Evolutionary conservation across 2,329 filamentous ascomycete genomes (phyloP), one percentile per base, ranked within the genome.

Genomic region (Hypoxylon sp.): DNA sequence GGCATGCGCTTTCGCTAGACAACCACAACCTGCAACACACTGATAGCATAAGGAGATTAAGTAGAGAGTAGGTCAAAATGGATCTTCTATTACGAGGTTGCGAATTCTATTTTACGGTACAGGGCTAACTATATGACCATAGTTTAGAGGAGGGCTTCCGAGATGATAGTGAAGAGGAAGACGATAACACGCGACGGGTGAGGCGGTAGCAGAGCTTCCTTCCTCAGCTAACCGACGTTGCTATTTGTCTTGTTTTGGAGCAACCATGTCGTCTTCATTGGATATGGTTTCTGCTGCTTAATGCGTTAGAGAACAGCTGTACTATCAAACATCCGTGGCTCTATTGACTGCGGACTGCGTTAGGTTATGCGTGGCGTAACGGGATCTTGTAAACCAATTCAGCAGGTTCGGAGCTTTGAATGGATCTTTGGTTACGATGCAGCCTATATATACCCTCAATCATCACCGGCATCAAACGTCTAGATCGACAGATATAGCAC

Each of bases 111-210:
- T 45, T 57, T 34, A 9, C 11, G 45, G 23, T 55, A 58, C 46
- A 51, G 28, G 45, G 61, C 75, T 76, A 68, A 76, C 70, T 58
- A 58, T 51, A 51, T 57, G 11, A 21, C 68, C 67, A 34, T 72
- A 84, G 83, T 73, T 79, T 95, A 56, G 92, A 95, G 77, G 86
- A 91, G 74, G 91, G 90, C 0, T 93, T 93, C 76, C 87, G 88
- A 79, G 91, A 93, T 77, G 90, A 92, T 72, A 92, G 90, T 75
- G 89, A 91, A 61, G 88, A 90, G 38, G 87, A 89, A 60, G 77
- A 75, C 25, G 68, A 74, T 13, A 65, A 72, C 21, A 57, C 52
- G 17, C 70, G 68, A 51, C 67, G 58, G 6, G 65, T 55, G 48
- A 57, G 72, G 45, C 65, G 69, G 57, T 73, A 67, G 58, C 41